phyloP scores from a whole-genome alignment of 1,284 basidiomycete species.

The Boletellus sp. region DNA sequence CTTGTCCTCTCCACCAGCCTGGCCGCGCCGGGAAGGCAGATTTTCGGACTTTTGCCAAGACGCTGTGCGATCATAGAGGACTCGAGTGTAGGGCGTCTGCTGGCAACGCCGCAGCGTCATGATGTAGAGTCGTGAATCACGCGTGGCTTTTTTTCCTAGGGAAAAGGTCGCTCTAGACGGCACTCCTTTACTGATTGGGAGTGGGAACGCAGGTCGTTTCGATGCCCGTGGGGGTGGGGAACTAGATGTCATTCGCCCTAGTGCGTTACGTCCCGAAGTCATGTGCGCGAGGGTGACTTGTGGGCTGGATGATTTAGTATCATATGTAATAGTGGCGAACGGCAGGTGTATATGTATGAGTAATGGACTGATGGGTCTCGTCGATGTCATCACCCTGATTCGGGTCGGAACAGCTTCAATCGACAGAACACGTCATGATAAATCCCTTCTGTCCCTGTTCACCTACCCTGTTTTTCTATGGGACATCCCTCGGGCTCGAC shows the following conservation, averaged over 20 bases:
- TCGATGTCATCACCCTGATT: not conserved
- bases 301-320: conserved; percentile 13
- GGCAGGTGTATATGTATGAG: conserved; percentile 7
- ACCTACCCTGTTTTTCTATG: no score
- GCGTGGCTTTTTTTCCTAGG: not conserved
- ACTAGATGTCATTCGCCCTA: conserved; percentile 6
- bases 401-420: not conserved
- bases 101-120: conserved; percentile 13
- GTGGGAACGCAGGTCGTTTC: conserved; percentile 20
- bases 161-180: not conserved
- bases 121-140: conserved; percentile 5
- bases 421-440: not conserved
- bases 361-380: not conserved
- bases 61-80: conserved; percentile 36
- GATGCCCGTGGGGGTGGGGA: conserved; percentile 15
- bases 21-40: conserved; percentile 47
- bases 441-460: not conserved
- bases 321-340: conserved; percentile 21
- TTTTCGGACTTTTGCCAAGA: conserved; percentile 46
- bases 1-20: conserved; percentile 36
- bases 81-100: conserved; percentile 11
- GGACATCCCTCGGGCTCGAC: no score
- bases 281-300: conserved; percentile 1
- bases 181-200: conserved; percentile 13
- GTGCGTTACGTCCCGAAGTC: conserved; percentile 10